These are phyloP conservation scores for Przewalskia tangutica DNA, from an alignment of 257 asterid species.

Conservation along the genomic window DNA sequence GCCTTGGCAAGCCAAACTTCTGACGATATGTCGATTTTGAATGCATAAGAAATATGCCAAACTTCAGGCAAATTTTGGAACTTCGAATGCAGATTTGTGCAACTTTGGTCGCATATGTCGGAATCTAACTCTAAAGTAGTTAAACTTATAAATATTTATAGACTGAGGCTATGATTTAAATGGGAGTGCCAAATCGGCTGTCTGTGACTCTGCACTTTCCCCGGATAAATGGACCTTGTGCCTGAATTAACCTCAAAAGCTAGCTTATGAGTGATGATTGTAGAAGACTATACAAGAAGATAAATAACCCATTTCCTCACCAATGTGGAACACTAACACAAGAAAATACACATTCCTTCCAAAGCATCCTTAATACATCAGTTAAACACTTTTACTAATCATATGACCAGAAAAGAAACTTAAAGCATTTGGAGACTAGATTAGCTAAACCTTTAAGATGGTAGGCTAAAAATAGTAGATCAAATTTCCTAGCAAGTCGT, in stretches of 20 bases:
- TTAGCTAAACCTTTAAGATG: background rate
- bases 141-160: background rate
- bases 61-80: background rate
- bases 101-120: background rate
- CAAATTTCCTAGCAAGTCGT: background rate
- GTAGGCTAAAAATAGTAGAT: background rate
- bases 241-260: background rate
- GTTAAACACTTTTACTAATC: background rate
- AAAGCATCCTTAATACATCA: background rate
- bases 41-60: background rate
- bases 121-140: background rate
- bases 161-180: background rate
- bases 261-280: background rate
- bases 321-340: background rate
- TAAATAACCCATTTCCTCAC: background rate
- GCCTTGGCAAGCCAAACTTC: too few relatives aligned
- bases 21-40: background rate
- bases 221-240: background rate
- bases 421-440: background rate
- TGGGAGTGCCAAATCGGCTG: background rate
- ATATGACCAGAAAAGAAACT: background rate
- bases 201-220: background rate
- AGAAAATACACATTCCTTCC: background rate
- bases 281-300: background rate
- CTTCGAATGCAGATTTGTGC: background rate